phyloP scores from a whole-genome alignment of 1,284 basidiomycete genomes.

The Puccinia polysora region DNA sequence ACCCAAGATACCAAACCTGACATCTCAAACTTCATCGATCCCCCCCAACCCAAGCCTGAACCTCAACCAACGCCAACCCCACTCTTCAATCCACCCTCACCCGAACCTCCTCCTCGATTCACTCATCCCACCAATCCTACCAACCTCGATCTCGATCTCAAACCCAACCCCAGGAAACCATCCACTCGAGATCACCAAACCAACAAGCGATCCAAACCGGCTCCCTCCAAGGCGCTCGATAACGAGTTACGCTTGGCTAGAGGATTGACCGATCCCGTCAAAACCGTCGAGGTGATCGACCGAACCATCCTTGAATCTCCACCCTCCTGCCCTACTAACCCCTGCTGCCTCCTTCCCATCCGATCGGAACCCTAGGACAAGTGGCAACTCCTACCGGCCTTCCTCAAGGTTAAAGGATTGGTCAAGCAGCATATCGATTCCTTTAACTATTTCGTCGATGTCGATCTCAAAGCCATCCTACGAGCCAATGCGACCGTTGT shows the following conservation, averaged over 20 bases:
- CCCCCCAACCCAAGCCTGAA: neutral
- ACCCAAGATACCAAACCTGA: constrained; percentile 28
- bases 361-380: constrained; percentile 79
- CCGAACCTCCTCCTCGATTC: neutral
- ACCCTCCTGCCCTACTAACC: too few relatives aligned
- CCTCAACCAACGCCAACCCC: neutral
- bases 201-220: neutral
- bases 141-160: neutral
- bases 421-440: constrained; percentile 99
- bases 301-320: neutral
- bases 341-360: neutral
- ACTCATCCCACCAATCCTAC: neutral
- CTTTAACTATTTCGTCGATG: constrained; percentile 98
- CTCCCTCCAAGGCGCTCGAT: constrained; percentile 45
- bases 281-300: constrained; percentile 57
- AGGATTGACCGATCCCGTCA: constrained; percentile 56
- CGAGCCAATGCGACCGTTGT: constrained; percentile 87
- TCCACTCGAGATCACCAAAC: neutral
- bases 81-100: constrained; percentile 17
- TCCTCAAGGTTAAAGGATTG: constrained; percentile 92
- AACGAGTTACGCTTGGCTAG: constrained; percentile 53
- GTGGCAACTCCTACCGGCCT: constrained; percentile 91
- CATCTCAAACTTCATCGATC: neutral
- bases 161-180: neutral
- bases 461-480: constrained; percentile 90